phyloP scores from a whole-genome alignment of 768 basidiomycete species.

The Leucocoprinus sp. region DNA sequence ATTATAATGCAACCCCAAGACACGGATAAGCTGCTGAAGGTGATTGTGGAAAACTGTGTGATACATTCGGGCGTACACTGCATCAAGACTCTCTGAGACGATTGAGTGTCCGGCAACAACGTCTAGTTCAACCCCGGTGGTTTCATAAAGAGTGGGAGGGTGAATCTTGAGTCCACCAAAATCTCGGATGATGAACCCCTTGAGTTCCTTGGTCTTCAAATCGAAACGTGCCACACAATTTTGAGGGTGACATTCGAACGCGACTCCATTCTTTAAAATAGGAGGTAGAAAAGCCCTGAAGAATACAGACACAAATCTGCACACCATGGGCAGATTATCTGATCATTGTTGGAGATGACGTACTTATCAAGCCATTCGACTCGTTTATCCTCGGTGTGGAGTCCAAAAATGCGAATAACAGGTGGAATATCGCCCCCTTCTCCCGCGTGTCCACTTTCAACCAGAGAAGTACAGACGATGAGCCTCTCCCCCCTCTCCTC shows the following conservation, averaged over 20 bases:
- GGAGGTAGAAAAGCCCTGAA: slow-evolving; percentile 50
- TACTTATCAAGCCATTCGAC: slow-evolving; percentile 44
- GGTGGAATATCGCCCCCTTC: slow-evolving; percentile 36
- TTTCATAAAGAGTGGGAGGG: slow-evolving; percentile 36
- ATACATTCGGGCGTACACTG: slow-evolving; percentile 50
- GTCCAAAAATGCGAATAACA: slow-evolving; percentile 40
- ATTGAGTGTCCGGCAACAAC: slow-evolving; percentile 42
- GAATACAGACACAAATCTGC: slow-evolving; percentile 40
- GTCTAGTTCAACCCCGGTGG: slow-evolving; percentile 43
- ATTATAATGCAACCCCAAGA: slow-evolving; percentile 48
- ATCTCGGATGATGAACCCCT: slow-evolving; percentile 50
- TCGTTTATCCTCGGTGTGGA: slow-evolving; percentile 43
- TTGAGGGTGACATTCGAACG: slow-evolving; percentile 54
- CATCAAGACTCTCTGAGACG: slow-evolving; percentile 40
- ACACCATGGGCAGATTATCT: slow-evolving; percentile 2
- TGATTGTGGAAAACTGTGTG: slow-evolving; percentile 54
- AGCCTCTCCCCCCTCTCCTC: slow-evolving; percentile 41
- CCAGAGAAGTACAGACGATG: slow-evolving; percentile 50
- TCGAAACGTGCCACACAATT: slow-evolving; percentile 52
- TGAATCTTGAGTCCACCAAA: slow-evolving; percentile 52
- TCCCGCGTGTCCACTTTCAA: slow-evolving; percentile 45
- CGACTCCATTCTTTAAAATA: slow-evolving; percentile 45
- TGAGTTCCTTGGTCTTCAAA: slow-evolving; percentile 36
- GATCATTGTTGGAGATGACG: slow-evolving; percentile 9
- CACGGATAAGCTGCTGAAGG: slow-evolving; percentile 49